Evolutionary conservation across 2,329 filamentous ascomycete species (phyloP), one percentile per base, ranked within the genome.

Genomic region (Myriosclerotinia duriaeana): DNA sequence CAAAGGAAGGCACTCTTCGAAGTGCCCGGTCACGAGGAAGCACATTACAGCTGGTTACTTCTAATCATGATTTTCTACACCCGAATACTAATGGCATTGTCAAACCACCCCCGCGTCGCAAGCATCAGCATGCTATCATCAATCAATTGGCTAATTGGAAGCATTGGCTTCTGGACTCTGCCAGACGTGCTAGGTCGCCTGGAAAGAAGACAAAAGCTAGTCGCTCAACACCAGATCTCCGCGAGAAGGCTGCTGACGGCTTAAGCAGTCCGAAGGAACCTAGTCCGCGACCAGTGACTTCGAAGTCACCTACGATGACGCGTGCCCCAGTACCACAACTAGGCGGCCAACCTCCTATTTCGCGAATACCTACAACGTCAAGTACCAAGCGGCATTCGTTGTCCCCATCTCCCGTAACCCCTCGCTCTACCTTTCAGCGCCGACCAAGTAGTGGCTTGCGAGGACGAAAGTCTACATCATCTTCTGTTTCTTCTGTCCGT

Each of bases 401-500:
- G 12, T 96, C 92, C 0, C 95, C 95, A 0, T 89, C 89, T 3
- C 94, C 95, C 0, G 78, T 97, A 52, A 98, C 95, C 0, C 94
- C 95, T 4, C 89, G 93, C 50, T 93, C 92, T 6, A 91, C 91
- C 0, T 90, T 96, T 73, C 60, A 55, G 22, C 88, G 95, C 14
- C 89, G 93, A 46, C 87, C 92, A 2, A 96, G 92, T 6, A 87
- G 85, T 53, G 93, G 94, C 40, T 84, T 98, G 54, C 87, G 93
- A 38, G 94, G 95, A 48, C 87, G 95, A 68, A 98, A 98, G 77
- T 98, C 94, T 0, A 99, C 95, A 0, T 97, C 93, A 0, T 97
- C 93, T 0, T 98, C 93, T 0, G 88, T 99, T 20, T 97, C 93
- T 0, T 97, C 93, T 0, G 89, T 99, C 66, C 89, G 95, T 67